Evolutionary conservation across 164 flowering plant species (phyloP).

Genomic region (Aristolochia fimbriata): DNA sequence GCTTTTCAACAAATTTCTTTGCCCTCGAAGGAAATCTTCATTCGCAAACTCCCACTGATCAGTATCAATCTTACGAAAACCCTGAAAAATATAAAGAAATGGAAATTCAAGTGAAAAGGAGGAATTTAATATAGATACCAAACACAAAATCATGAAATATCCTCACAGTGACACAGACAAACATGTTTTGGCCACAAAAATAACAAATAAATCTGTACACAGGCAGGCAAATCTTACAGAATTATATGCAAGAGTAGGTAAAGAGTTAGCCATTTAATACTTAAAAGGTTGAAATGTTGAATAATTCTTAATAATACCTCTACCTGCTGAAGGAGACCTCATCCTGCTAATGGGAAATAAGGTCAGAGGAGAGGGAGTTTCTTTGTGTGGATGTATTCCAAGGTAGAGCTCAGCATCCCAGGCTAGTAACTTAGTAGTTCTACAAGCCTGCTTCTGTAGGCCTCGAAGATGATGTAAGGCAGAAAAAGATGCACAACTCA

Average conservation of each 20-base stretch:
- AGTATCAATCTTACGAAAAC: slow-evolving; percentile 78
- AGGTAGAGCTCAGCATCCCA: not conserved
- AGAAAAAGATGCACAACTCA: not conserved
- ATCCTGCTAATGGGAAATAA: too few species aligned
- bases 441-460: slow-evolving; percentile 1
- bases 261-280: too few species aligned
- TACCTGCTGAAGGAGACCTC: too few species aligned
- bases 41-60: slow-evolving; percentile 87
- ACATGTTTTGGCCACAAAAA: not conserved
- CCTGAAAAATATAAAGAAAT: slow-evolving; percentile 34
- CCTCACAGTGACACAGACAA: not conserved
- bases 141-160: not conserved
- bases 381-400: slow-evolving; percentile 1
- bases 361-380: not conserved
- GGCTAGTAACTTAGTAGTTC: not conserved
- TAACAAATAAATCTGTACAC: not conserved
- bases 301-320: too few species aligned
- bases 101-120: not conserved
- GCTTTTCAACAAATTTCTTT: slow-evolving; percentile 58
- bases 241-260: too few species aligned
- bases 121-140: not conserved
- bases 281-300: too few species aligned
- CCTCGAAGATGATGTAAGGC: not conserved
- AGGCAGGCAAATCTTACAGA: too few species aligned
- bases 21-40: slow-evolving; percentile 58